phyloP scores from a whole-genome alignment of 1,284 basidiomycete genomes.

The Flammula alnicola region DNA sequence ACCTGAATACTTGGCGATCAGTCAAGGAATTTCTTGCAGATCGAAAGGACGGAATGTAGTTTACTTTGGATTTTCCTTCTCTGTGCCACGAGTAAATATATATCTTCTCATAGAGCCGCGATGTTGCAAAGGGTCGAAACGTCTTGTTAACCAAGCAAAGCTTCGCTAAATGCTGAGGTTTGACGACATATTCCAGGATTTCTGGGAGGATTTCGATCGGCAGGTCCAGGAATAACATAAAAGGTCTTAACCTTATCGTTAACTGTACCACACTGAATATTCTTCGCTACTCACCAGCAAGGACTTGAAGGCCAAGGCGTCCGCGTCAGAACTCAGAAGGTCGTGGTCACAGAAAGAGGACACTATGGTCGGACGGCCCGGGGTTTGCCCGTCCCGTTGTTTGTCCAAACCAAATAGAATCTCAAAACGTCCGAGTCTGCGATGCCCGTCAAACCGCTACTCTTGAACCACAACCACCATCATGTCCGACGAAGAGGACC shows the following conservation, averaged over 20 bases:
- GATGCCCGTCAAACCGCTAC: not conserved
- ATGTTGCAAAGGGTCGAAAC: constrained; percentile 53
- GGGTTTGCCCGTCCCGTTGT: constrained; percentile 1
- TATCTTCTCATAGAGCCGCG: constrained; percentile 56
- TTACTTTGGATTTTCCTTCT: constrained; percentile 60
- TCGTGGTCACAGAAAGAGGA: not conserved
- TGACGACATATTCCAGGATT: constrained; percentile 54
- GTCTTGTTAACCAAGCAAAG: constrained; percentile 59
- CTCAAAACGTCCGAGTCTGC: constrained; percentile 1
- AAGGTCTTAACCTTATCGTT: not conserved
- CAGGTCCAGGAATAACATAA: constrained; percentile 47
- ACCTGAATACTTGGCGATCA: constrained; percentile 41
- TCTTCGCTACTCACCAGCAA: not conserved
- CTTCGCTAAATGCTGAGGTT: constrained; percentile 53
- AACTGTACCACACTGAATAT: not conserved
- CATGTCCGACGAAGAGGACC: constrained; percentile 63
- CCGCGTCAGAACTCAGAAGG: not conserved
- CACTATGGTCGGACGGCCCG: not conserved
- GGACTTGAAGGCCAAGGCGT: not conserved
- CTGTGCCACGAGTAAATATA: constrained; percentile 72
- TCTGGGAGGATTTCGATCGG: constrained; percentile 64
- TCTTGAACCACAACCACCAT: constrained; percentile 27
- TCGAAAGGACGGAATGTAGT: not conserved
- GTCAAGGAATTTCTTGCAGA: not conserved
- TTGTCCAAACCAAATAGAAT: constrained; percentile 17